Base-by-base conservation (phyloP, 352 stramenopile species). In the Phytophthora pseudosyringae region DNA sequence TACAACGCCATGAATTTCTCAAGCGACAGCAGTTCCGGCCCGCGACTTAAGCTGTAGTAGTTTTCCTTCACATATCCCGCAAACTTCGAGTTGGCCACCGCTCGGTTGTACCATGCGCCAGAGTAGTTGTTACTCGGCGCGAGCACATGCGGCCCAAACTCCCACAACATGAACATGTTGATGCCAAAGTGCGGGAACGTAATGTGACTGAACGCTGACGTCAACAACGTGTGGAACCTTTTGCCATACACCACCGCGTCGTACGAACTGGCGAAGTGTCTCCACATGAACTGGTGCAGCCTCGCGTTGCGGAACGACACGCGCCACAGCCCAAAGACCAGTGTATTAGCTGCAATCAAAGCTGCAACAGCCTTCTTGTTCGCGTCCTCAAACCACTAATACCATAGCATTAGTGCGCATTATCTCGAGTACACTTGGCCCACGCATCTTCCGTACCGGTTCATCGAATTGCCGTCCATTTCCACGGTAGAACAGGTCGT, bases 91-190 rank as follows among this genome's bases (percentile, higher is more conserved):
- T 85, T 80, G 3, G 69, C 67, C 38, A 90, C 59, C 0, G 75
- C 76, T 43, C 68, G 74, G 53, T 73, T 76, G 70, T 88, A 82
- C 81, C 82, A 91, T 11, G 62, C 39, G 5, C 78, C 72, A 13
- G 59, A 59, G 16, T 62, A 28, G 35, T 73, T 75, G 53, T 86
- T 87, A 46, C 62, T 76, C 38, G 82, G 73, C 18, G 83, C 71
- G 32, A 95, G 38, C n/a, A 93, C 73, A 18, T 89, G 74, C 5
- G 67, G 75, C 0, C 87, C 87, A 64, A 95, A 95, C 57, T 95
- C 80, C 87, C 87, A 95, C 52, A 95, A 67, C 87, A 95, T 95
- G 50, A 93, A 94, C 87, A 95, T 94, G 65, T 95, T 95, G 72
- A 93, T 89, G 32, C 66, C 83, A 49, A 93, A 90, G 55, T 95